Base-by-base conservation (phyloP, 345 rosid genomes). In the Litchi chinensis region DNA sequence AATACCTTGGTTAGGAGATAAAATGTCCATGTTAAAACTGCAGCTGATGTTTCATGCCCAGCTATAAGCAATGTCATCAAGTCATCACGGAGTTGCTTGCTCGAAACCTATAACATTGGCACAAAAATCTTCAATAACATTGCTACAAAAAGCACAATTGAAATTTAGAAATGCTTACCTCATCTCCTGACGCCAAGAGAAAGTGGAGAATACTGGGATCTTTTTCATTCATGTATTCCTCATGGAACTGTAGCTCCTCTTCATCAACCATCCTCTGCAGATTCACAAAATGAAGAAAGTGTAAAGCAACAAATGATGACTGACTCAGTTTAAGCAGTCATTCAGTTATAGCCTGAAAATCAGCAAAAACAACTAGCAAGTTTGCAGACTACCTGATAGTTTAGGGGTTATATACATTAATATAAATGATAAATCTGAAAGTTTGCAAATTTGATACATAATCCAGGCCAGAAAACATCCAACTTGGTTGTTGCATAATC, bases 61-160 rank as follows among this genome's bases (percentile, higher is more conserved):
- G 99, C 99, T 81, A 95, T 95, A 83, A 95, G 99, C 97, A 95
- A 75, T 43, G 99, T 95, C 99, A 95, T 95, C 85, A 95, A 85
- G 82, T 95, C 99, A 85, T 95, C 99, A 54, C 98, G 93, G 39
- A 95, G 99, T 83, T 95, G 99, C 85, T 93, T 93, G 84, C 97
- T 93, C 54, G 96, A 91, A 74, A 95, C 97, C 99, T 95, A 72
- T 76, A 86, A 76, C 73, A 19, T 57, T 78, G 41, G 66, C 10
- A 76, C 80, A 74, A 65, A 75, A 46, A 65, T 71, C 77, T 44
- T 37, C 63, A 60, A 74, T 72, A 43, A 73, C 52, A 52, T 41
- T 68, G 43, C 56, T 15, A 69, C 56, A 11, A 79, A 37, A 18
- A 65, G 71, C 74, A 52, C 24, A 44, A 64, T 77, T 70, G 5